These are phyloP conservation scores for Paecilomyces formosus DNA, from an alignment of 2,329 filamentous ascomycete species.

Conservation along the genomic window DNA sequence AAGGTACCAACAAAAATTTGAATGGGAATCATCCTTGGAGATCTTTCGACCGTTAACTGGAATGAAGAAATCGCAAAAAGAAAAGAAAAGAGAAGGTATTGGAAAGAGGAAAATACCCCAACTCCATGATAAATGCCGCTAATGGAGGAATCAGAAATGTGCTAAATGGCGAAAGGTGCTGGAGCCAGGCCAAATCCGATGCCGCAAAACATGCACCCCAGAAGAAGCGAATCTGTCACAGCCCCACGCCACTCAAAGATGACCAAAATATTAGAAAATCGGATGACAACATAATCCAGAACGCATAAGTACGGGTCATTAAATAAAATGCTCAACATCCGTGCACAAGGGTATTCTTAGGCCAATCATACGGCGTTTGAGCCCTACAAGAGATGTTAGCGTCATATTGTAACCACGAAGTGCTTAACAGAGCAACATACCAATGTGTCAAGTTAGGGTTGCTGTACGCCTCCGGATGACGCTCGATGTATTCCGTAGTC, in stretches of 20 bases:
- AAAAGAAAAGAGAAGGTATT: background rate
- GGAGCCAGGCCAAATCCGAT: background rate
- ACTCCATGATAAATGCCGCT: constrained; percentile 1
- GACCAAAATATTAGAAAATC: background rate
- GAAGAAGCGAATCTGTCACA: background rate
- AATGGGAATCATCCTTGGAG: background rate
- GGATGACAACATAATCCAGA: background rate
- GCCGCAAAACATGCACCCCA: background rate
- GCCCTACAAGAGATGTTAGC: constrained; percentile 26
- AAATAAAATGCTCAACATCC: constrained; percentile 7
- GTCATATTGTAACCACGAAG: background rate
- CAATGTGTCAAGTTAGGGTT: constrained; percentile 59
- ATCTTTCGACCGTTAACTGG: background rate
- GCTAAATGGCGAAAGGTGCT: background rate
- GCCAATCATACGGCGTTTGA: constrained; percentile 13
- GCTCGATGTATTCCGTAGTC: constrained; percentile 59
- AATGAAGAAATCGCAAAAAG: background rate
- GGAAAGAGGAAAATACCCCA: background rate
- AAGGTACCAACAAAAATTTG: background rate
- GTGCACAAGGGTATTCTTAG: constrained; percentile 16
- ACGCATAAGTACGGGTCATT: background rate
- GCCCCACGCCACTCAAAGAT: constrained; percentile 41
- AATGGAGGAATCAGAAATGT: background rate
- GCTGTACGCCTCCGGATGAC: constrained; percentile 54
- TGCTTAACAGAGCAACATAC: constrained; percentile 29